These are phyloP conservation scores for Drechslerella stenobrocha DNA, from an alignment of 2,329 filamentous ascomycete genomes.

Conservation along the genomic window DNA sequence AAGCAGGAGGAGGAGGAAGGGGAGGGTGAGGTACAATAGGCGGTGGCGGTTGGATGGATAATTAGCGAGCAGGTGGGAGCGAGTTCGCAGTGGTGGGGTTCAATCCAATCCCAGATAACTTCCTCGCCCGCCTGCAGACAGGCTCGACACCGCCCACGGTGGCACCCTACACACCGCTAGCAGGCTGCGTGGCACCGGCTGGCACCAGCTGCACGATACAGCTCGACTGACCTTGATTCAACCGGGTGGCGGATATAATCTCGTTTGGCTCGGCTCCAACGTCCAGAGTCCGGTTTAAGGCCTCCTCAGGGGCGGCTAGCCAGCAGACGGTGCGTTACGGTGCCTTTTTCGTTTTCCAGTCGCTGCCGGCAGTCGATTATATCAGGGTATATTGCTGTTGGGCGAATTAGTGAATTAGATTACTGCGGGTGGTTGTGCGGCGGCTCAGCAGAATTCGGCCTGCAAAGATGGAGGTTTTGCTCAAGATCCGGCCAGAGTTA, in stretches of 20 bases:
- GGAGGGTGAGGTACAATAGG: conserved; percentile 7
- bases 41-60: conserved; percentile 5
- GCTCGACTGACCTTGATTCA: conserved; percentile 3
- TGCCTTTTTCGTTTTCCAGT: background rate
- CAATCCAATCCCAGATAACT: conserved; percentile 2
- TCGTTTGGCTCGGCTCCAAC: conserved; percentile 15
- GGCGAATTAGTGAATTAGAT: background rate
- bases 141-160: too few species aligned
- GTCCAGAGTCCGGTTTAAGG: conserved; percentile 2
- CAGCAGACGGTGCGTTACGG: background rate
- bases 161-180: too few species aligned
- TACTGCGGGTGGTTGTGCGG: conserved; percentile 5
- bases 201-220: background rate
- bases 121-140: too few species aligned
- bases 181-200: too few species aligned
- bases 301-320: conserved; percentile 7
- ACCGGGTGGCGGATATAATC: conserved; percentile 25
- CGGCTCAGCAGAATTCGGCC: conserved; percentile 3
- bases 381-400: background rate
- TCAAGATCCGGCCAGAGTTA: background rate
- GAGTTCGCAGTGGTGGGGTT: conserved; percentile 3
- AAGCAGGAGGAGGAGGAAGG: background rate
- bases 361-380: conserved; percentile 3
- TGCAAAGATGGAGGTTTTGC: conserved; percentile 4
- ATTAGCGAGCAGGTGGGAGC: conserved; percentile 1